Base-by-base conservation (phyloP, 495 filamentous ascomycete genomes). In the Xylaria curta region DNA sequence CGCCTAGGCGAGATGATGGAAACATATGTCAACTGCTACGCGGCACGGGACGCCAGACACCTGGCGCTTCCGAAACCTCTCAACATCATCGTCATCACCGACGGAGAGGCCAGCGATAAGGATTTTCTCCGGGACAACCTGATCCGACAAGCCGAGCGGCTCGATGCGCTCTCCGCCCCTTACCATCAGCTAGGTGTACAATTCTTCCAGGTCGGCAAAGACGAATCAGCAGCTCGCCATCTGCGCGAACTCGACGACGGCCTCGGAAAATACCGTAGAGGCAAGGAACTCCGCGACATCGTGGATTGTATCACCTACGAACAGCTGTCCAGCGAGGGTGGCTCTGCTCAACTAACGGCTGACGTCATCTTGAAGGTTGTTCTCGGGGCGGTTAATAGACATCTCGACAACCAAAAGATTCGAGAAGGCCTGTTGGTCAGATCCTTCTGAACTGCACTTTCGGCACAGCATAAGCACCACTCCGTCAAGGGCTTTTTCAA, bases 61-160 rank as follows among this genome's bases (percentile, higher is more conserved):
- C 82, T 84, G 38, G 80, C 82, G 8, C 82, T 86, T 19, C 81
- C 80, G 26, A 84, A 92, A 10, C 96, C 94, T 76, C 95, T 99
- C 31, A 98, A 99, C 78, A 90, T 99, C 79, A 97, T 99, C 76
- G 89, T 94, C 54, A 91, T 99, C 59, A 99, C 96, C 0, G 96
- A 99, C 79, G 96, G 96, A 7, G 91, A 85, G 62, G 91, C 97
- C 2, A 91, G 87, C 3, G 97, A 98, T 74, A 93, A 95, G 73
- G 82, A 82, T 2, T 36, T 24, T 6, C 47, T 70, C 81, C 92
- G 13, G 93, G 84, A 82, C 59, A 85, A 92, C 13, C 91, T 99
- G 69, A 82, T 92, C 13, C 76, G 79, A 9, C 85, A 87, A 0
- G 96, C 94, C 0, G 84, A 87, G 79, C 88, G 87, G 72, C 84